These are phyloP conservation scores for Lyophyllum semitale DNA, from an alignment of 768 basidiomycete species.

Conservation along the genomic window DNA sequence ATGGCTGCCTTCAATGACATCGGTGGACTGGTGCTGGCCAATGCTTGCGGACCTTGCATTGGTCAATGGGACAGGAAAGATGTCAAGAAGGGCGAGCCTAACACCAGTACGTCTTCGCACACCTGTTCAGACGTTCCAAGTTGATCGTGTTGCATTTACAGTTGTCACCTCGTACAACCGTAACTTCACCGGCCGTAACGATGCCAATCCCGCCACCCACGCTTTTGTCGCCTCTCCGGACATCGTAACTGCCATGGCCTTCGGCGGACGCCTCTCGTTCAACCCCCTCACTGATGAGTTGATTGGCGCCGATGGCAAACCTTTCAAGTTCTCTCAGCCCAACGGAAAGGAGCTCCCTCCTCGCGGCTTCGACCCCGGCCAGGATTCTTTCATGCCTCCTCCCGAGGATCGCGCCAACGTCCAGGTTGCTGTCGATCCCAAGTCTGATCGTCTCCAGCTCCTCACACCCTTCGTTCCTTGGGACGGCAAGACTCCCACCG, in stretches of 20 bases:
- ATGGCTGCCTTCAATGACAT: conserved; percentile 84
- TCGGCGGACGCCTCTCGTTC: conserved; percentile 92
- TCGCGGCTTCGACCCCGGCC: conserved; percentile 92
- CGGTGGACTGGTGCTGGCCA: conserved; percentile 94
- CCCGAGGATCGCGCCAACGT: conserved; percentile 84
- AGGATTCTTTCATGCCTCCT: conserved; percentile 96
- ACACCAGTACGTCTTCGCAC: conserved; percentile 74
- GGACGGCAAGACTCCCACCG: conserved; percentile 90
- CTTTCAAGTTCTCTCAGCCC: conserved; percentile 96
- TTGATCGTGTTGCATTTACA: conserved; percentile 29
- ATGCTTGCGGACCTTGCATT: conserved; percentile 98
- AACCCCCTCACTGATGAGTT: conserved; percentile 94
- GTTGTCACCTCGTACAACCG: conserved; percentile 99
- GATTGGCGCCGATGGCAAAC: conserved; percentile 87
- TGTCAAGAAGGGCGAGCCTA: conserved; percentile 93
- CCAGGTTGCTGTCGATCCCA: conserved; percentile 81
- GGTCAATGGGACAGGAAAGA: conserved; percentile 99
- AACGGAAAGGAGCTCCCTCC: conserved; percentile 92
- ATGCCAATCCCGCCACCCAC: conserved; percentile 98
- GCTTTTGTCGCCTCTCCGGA: conserved; percentile 94
- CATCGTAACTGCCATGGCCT: conserved; percentile 95
- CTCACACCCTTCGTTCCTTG: conserved; percentile 88
- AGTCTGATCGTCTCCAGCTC: conserved; percentile 88
- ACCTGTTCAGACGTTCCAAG: neutral
- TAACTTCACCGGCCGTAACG: conserved; percentile 99